Conservation (phyloP, 2,329 filamentous ascomycete species). For the Sporothrix schenckii region DNA sequence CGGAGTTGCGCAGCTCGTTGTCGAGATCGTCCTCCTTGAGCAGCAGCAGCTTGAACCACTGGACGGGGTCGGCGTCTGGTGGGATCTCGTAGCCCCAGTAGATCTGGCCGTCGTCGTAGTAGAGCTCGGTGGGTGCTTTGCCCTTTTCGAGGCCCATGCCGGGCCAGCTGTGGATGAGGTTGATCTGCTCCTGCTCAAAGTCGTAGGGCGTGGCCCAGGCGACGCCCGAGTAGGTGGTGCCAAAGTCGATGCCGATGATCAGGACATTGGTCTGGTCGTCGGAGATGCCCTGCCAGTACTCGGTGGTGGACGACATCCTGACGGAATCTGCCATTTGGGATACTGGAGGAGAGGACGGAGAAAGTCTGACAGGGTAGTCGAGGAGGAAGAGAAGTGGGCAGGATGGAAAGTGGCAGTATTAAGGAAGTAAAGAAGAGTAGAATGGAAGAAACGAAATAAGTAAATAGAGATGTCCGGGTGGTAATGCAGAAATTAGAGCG, state of each 20-base stretch:
- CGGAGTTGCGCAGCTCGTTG: conserved; percentile 28
- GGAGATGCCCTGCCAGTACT: conserved; percentile 28
- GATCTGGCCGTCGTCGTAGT: conserved; percentile 31
- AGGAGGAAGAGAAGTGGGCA: neutral
- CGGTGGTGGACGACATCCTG: conserved; percentile 26
- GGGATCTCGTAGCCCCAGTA: conserved; percentile 34
- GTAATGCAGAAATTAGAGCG: neutral
- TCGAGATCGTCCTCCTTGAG: conserved; percentile 31
- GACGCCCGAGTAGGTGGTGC: conserved; percentile 35
- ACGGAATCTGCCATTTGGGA: neutral
- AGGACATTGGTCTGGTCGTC: conserved; percentile 31
- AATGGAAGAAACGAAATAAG: neutral
- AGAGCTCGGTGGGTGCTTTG: conserved; percentile 34
- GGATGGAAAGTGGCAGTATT: neutral
- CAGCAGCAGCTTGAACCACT: conserved; percentile 36
- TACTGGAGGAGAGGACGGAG: too few species aligned
- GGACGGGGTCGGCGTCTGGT: conserved; percentile 30
- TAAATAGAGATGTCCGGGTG: neutral
- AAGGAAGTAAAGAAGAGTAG: neutral
- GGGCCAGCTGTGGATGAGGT: conserved; percentile 32
- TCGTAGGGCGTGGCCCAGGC: conserved; percentile 33
- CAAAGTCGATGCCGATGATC: conserved; percentile 35
- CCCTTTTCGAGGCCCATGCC: conserved; percentile 37
- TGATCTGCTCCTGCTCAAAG: conserved; percentile 31
- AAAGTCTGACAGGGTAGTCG: neutral